Conservation (phyloP, 371 early-diverging fungal genomes). For the Zychaea mexicana region DNA sequence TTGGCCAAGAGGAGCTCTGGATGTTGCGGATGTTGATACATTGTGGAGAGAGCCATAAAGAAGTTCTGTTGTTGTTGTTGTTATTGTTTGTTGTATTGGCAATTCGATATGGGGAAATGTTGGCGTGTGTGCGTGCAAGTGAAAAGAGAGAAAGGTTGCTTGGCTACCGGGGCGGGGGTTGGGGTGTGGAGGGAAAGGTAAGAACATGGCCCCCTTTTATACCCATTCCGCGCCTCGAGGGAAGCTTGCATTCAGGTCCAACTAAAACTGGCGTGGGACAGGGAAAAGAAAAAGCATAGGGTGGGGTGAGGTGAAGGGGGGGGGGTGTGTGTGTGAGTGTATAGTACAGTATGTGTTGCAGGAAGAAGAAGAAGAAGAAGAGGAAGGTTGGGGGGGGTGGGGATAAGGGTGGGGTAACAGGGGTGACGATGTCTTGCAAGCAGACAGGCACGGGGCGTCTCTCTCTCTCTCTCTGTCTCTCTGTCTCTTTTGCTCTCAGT, state of each 20-base stretch:
- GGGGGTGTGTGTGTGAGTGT: neutral
- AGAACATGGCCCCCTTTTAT: no score
- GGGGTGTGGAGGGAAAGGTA: no score
- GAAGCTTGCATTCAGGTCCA: neutral
- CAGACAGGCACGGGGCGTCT: neutral
- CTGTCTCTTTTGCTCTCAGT: no score
- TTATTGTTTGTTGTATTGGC: no score
- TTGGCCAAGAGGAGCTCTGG: slow-evolving; percentile 7
- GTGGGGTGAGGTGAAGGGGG: no score
- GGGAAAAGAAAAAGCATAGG: no score
- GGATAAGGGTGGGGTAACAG: neutral
- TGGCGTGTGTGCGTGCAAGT: no score
- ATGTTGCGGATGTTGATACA: slow-evolving; percentile 9
- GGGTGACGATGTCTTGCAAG: no score
- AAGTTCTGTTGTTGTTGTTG: neutral
- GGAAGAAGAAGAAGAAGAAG: neutral
- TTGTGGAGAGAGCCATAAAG: neutral
- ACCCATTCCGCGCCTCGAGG: neutral
- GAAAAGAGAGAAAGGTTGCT: neutral
- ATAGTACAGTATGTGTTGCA: no score
- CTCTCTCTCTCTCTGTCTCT: neutral
- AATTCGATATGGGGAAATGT: no score
- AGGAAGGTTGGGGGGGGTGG: neutral
- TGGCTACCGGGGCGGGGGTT: no score
- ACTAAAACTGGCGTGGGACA: slow-evolving; percentile 2